Evolutionary conservation across 1,284 basidiomycete genomes (phyloP).

Genomic region (Coriolopsis trogii): DNA sequence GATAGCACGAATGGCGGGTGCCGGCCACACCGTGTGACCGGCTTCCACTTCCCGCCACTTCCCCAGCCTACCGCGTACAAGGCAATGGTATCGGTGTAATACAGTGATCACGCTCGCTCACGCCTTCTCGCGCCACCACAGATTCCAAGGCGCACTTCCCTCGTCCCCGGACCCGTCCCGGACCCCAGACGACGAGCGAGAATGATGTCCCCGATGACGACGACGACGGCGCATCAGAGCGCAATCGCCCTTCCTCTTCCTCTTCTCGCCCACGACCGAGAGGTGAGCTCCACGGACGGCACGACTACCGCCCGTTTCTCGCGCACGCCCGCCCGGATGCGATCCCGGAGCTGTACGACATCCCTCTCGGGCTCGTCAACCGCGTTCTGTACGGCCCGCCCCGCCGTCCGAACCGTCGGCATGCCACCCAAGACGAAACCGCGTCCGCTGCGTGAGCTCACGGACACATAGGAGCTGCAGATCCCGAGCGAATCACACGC

Average conservation of each 20-base stretch:
- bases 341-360: constrained; percentile 73
- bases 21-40: no score
- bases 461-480: no score
- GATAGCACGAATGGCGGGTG: no score
- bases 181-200: neutral
- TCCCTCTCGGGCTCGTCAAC: constrained; percentile 83
- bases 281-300: neutral
- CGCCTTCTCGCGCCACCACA: constrained; percentile 35
- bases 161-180: constrained; percentile 8
- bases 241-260: no score
- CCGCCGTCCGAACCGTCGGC: no score
- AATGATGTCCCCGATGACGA: no score
- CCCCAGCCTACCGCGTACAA: neutral
- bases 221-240: no score
- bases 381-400: constrained; percentile 41
- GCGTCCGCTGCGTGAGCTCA: no score
- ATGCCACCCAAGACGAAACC: no score
- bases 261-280: no score
- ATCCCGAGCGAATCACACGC: no score
- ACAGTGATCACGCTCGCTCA: neutral
- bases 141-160: constrained; percentile 59
- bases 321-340: constrained; percentile 46
- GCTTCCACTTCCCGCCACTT: neutral
- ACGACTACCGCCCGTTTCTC: constrained; percentile 43
- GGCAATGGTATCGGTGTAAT: neutral